These are phyloP conservation scores for Clavispora phyllophila DNA, from an alignment of 805 yeast species.

Conservation along the genomic window DNA sequence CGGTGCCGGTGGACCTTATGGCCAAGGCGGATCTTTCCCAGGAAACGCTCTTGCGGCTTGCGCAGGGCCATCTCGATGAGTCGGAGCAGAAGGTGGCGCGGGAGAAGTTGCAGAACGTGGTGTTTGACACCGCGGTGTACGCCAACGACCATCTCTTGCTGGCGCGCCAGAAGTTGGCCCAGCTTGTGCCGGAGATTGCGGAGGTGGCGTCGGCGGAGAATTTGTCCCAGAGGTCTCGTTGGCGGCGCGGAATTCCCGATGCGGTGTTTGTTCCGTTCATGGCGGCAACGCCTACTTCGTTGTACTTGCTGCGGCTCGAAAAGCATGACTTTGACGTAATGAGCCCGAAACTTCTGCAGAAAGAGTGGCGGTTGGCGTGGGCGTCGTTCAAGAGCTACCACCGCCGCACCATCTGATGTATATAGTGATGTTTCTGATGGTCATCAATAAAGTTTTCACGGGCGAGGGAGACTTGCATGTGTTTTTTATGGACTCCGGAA, in stretches of 20 bases:
- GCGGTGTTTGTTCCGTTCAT: slow-evolving; percentile 63
- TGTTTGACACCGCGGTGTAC: slow-evolving; percentile 63
- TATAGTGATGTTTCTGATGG: not conserved
- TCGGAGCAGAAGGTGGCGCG: slow-evolving; percentile 20
- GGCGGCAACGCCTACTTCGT: slow-evolving; percentile 59
- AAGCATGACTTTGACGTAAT: slow-evolving; percentile 59
- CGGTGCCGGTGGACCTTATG: slow-evolving; percentile 61
- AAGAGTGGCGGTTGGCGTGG: slow-evolving; percentile 68
- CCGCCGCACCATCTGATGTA: slow-evolving; percentile 27
- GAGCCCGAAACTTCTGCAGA: slow-evolving; percentile 36
- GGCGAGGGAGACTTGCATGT: no score
- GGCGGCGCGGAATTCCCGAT: slow-evolving; percentile 53
- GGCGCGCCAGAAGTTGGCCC: slow-evolving; percentile 51
- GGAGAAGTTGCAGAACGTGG: slow-evolving; percentile 47
- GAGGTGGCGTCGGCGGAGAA: slow-evolving; percentile 20
- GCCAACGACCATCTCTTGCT: slow-evolving; percentile 79
- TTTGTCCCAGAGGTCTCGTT: slow-evolving; percentile 23
- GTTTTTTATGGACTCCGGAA: no score
- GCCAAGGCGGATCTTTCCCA: slow-evolving; percentile 52
- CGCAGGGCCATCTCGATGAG: slow-evolving; percentile 38
- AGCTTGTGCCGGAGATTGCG: slow-evolving; percentile 34
- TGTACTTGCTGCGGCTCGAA: slow-evolving; percentile 59
- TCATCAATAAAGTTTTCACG: no score
- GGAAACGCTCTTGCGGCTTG: slow-evolving; percentile 50
- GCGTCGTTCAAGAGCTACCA: slow-evolving; percentile 47